Base-by-base conservation (phyloP, 2,329 filamentous ascomycete genomes). In the Fusarium sp. region DNA sequence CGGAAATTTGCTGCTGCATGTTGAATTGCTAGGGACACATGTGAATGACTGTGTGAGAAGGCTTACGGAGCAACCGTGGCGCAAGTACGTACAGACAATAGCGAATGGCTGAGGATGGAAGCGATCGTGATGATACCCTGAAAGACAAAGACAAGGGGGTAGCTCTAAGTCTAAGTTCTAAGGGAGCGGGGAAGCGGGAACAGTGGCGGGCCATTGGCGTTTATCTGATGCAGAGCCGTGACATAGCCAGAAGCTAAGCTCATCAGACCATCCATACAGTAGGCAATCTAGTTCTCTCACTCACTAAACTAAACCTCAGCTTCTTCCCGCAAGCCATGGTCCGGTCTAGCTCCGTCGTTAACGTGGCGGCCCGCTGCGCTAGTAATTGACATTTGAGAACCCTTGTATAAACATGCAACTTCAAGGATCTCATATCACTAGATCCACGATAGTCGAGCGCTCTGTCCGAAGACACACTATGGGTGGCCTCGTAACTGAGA, bases 401-500 rank as follows among this genome's bases (percentile, higher is more conserved):
- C 66, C 53, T 27, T 44, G 62, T 56, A 57, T 42, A 66, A 68
- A 71, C 56, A 63, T 71, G 58, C 50, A 47, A 43, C 45, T 63
- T 24, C 68, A 69, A 52, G 68, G 63, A 55, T 69, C n/a, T n/a
- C 27, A 49, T n/a, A 50, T 44, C 46, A 45, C 43, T 58, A 71
- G 53, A 51, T 46, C 55, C 63, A 51, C 52, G 59, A 65, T 71
- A 71, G 66, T 68, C 43, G 34, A 47, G 29, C 61, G 61, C 44
- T 12, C 43, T 49, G 20, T 42, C 63, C 56, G 49, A 60, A 43
- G 20, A 25, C 18, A 38, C 45, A n/a, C 20, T 40, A 45, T 22
- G 50, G 32, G 27, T 40, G 34, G 44, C 62, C 42, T 47, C 24
- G 40, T 43, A 44, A 51, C 46, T 52, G 38, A 52, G 45, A 52